Conservation (phyloP, 345 rosid species). For the Syzygium aqueum region DNA sequence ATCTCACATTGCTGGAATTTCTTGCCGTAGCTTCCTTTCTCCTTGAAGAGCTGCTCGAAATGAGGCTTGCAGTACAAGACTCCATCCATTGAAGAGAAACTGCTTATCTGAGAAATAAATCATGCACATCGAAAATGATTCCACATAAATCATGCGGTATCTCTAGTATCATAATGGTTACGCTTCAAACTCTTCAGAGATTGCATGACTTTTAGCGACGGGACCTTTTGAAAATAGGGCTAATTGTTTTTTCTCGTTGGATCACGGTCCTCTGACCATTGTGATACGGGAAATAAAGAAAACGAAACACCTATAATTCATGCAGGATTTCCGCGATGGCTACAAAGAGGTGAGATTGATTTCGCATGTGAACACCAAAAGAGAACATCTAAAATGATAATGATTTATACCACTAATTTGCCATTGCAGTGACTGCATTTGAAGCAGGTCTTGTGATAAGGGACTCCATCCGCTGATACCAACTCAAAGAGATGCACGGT, state of each 20-base stretch:
- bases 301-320: background rate
- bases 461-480: constrained; percentile 64
- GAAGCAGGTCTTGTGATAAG: constrained; percentile 87
- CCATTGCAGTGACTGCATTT: constrained; percentile 86
- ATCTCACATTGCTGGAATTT: constrained; percentile 33
- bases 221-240: no score
- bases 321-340: background rate
- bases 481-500: constrained; percentile 64
- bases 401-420: constrained; percentile 40
- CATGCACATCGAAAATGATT: background rate
- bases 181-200: background rate
- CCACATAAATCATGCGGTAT: no score
- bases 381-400: background rate
- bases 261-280: background rate
- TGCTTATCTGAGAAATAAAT: constrained; percentile 39
- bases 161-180: background rate
- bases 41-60: constrained; percentile 76
- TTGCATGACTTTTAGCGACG: background rate
- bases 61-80: constrained; percentile 80
- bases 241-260: background rate
- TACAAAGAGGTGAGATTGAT: background rate
- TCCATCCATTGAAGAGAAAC: constrained; percentile 64
- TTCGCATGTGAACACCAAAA: background rate
- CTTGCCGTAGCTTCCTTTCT: constrained; percentile 42
- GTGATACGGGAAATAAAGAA: background rate